phyloP scores from a whole-genome alignment of 2,329 filamentous ascomycete genomes.

The Diaporthe destruens region DNA sequence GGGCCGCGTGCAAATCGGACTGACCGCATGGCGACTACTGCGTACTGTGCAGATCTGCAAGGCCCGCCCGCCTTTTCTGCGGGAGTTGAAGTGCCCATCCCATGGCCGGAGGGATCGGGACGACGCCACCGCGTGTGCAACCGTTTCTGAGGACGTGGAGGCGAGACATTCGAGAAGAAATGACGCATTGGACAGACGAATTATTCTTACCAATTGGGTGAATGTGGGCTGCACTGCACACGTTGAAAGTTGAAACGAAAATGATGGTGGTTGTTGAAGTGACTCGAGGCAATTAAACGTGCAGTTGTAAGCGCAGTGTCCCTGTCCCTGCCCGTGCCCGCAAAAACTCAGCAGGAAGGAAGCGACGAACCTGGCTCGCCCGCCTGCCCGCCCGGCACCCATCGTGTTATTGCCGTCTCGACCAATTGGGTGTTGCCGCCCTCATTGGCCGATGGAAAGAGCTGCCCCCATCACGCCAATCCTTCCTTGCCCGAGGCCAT shows the following conservation, averaged over 20 bases:
- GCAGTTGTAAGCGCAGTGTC: constrained; percentile 33
- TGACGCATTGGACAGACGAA: constrained; percentile 1
- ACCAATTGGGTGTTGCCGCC: constrained; percentile 7
- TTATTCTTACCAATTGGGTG: neutral
- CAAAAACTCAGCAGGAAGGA: neutral
- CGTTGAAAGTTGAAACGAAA: neutral
- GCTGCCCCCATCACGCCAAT: constrained; percentile 7
- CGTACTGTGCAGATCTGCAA: constrained; percentile 10
- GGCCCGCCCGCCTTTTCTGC: constrained; percentile 1
- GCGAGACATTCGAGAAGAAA: neutral
- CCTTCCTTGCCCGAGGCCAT: constrained; percentile 11
- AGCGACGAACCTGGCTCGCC: constrained; percentile 10
- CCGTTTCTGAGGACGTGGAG: neutral
- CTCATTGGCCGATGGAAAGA: neutral
- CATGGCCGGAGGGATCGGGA: constrained; percentile 23
- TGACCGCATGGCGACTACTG: constrained; percentile 21
- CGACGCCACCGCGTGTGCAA: constrained; percentile 27
- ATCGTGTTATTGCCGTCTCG: constrained; percentile 4
- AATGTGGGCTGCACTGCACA: neutral
- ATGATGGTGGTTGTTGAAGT: neutral
- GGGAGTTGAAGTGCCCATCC: neutral
- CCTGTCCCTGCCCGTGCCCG: constrained; percentile 26
- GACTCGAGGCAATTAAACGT: constrained; percentile 36
- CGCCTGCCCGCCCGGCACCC: constrained; percentile 5
- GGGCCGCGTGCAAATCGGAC: constrained; percentile 33